Base-by-base conservation (phyloP, 306 rosid genomes). In the Prunus kanzakura region DNA sequence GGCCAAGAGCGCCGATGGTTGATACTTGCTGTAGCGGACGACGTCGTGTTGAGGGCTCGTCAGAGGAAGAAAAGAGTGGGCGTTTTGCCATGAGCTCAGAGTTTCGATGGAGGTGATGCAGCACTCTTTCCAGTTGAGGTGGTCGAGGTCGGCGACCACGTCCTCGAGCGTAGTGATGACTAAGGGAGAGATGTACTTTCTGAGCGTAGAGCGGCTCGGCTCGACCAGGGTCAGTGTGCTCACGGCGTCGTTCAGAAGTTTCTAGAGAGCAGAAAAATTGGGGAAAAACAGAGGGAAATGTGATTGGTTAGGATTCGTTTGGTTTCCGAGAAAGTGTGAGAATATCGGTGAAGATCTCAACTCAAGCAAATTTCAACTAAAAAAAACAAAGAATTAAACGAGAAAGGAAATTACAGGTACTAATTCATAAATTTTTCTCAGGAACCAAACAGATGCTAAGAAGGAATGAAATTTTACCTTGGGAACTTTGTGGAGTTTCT, bases 121-220 rank as follows among this genome's bases (percentile, higher is more conserved):
- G 82, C 98, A 93, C 79, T 93, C 98, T 32, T 87, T 90, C 97
- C 97, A 93, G 41, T 83, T 75, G 30, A 93, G 89, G 56, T 80
- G 80, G 32, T 51, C 20, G 64, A 93, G 97, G 80, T 93, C 98
- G 0, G 77, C 72, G 63, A 84, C 67, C 16, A 72, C 85, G 18
- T 85, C 93, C 64, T 91, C 91, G 20, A 88, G 27, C 9, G 87
- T 29, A 15, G 80, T 71, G 6, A 58, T 65, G 2, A 80, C 88
- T 8, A 76, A 58, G 25, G 89, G 84, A 2, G 95, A 86, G 65
- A 90, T 55, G 69, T 41, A 80, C 56, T 86, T 78, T 43, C 45
- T 13, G 63, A 90, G 89, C 3, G 98, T 90, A 0, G 97, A 94
- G 46, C 98, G 92, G 25, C 82, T 66, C 30, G 88, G 85, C 69